Evolutionary conservation across 495 filamentous ascomycete species (phyloP).

Genomic region (Tuber brumale): DNA sequence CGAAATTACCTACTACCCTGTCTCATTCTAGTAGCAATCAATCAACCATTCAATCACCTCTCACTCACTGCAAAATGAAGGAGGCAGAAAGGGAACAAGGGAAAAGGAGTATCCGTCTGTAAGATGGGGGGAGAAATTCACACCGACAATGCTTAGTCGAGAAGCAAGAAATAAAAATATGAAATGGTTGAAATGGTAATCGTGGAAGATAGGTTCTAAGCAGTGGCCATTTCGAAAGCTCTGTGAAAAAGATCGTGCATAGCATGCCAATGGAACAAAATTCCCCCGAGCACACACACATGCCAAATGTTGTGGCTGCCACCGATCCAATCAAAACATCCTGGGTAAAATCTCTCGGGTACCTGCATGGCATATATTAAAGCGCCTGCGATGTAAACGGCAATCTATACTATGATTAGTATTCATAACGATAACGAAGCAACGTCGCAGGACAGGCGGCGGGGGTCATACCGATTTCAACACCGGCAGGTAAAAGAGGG

Average conservation of each 20-base stretch:
- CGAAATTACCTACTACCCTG: neutral
- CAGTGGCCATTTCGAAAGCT: conserved; percentile 65
- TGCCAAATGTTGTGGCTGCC: conserved; percentile 98
- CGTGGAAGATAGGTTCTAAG: conserved; percentile 5
- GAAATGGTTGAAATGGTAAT: neutral
- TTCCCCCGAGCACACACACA: conserved; percentile 89
- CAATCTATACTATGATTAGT: conserved; percentile 44
- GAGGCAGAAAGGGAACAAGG: neutral
- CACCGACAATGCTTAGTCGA: neutral
- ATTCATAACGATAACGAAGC: conserved; percentile 10
- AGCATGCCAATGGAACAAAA: conserved; percentile 88
- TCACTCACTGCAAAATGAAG: neutral
- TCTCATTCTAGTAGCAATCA: neutral
- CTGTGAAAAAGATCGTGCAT: conserved; percentile 90
- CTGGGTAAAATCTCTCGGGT: conserved; percentile 87
- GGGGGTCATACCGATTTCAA: conserved; percentile 55
- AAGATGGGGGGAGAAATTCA: neutral
- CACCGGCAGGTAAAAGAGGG: conserved; percentile 85
- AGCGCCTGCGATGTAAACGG: conserved; percentile 79
- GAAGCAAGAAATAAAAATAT: neutral
- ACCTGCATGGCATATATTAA: conserved; percentile 87
- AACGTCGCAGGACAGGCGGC: neutral
- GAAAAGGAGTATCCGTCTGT: neutral
- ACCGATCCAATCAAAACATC: conserved; percentile 88
- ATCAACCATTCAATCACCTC: neutral